Base-by-base conservation (phyloP, 1,139 yeast species). In the Sugiyamaella novakii region DNA sequence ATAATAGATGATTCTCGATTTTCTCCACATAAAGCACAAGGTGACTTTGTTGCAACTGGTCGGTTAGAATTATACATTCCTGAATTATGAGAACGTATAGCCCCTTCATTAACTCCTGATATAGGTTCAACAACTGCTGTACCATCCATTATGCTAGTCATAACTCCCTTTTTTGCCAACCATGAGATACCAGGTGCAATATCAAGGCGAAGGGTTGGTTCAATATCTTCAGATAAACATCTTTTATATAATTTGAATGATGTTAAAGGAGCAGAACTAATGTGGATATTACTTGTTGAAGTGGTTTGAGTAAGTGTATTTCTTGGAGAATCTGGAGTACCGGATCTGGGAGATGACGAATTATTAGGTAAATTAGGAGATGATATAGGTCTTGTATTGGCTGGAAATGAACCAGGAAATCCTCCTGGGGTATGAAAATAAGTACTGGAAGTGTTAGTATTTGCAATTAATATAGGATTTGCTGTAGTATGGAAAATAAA, bases 21-120 rank as follows among this genome's bases (percentile, higher is more conserved):
- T 65, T 89, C 96, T 7, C 89, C 92, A 70, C 97, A 91, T 44
- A 89, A 73, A 6, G 89, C 76, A 68, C 98, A 91, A 3, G 88
- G 80, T 2, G 81, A 80, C 49, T 76, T 72, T 15, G 83, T 77
- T 0, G 96, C 95, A 37, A 87, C 83, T 0, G 95, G 95, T 1
- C 80, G 78, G 5, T 78, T 71, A 44, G 51, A 37, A 2, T 50
- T 30, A 22, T 41, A 37, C 47, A 43, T 30, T 8, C 47, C 43
- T 4, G 43, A 42, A 37, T 33, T 43, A 37, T 52, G 45, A 29
- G 40, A 14, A 14, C 51, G 43, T 8, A 38, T 27, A 30, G 46
- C 24, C 5, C 56, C 78, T 64, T 88, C 96, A 60, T 87, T 88
- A 30, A 85, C 77, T 0, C 92, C 95, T 49, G 89, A 83, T 11